A percentile compares a stretch with the other conserved stretches of the same genome.
Conservation (phyloP, 148 eudicot species). For the Rhododendron ovatum region DNA sequence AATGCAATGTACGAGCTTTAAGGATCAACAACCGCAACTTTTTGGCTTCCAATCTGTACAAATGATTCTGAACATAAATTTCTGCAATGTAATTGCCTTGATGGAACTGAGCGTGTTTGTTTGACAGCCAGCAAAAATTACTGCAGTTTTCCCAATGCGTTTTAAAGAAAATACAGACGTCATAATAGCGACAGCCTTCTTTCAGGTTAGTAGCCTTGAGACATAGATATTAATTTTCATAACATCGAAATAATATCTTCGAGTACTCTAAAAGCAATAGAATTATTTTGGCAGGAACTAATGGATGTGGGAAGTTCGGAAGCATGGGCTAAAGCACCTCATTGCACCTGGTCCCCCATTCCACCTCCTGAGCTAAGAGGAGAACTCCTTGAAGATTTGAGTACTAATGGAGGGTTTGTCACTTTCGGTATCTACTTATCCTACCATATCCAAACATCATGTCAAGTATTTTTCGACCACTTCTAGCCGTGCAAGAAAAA, state of each 20-base stretch:
- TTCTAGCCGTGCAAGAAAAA: background rate
- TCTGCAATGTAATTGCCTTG: background rate
- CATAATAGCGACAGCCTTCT: constrained; percentile 79
- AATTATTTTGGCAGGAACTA: constrained; percentile 54
- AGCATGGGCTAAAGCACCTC: constrained; percentile 67
- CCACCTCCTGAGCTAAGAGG: constrained; percentile 90
- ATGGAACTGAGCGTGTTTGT: constrained; percentile 7
- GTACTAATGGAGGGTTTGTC: constrained; percentile 89
- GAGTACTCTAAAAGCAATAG: background rate
- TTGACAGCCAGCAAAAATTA: constrained; percentile 66
- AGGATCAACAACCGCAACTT: background rate
- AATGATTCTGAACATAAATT: background rate
- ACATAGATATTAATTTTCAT: background rate
- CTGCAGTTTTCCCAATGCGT: constrained; percentile 78
- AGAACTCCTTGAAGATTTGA: constrained; percentile 64
- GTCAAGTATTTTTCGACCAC: background rate
- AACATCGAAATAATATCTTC: background rate
- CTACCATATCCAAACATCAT: background rate
- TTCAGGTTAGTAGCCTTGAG: constrained; percentile 59
- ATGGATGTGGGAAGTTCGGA: constrained; percentile 58
- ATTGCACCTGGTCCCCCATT: constrained; percentile 86
- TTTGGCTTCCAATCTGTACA: background rate
- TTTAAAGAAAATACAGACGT: constrained; percentile 80
- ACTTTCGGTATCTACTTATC: constrained; percentile 56
- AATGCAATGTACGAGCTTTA: background rate